Evolutionary conservation across 1,284 basidiomycete species (phyloP), one percentile per base, ranked within the genome.

Genomic region (Apiotrichum domesticum): DNA sequence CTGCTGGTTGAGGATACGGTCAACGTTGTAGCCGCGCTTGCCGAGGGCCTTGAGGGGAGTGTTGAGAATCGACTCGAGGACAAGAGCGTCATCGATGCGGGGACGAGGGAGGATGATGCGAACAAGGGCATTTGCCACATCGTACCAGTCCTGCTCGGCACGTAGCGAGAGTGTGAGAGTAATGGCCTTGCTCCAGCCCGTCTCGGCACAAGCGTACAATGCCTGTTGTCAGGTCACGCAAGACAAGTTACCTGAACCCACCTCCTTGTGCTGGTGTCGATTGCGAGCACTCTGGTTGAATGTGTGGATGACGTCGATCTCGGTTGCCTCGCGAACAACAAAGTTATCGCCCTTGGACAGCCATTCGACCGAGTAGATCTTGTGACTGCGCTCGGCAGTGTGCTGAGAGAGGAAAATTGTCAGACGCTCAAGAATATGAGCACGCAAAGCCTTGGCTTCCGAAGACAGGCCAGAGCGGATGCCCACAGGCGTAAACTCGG

Each of bases 1-100:
- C 66, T 94, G 88, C 65, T 91, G 87, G 59, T 86, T 86, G 52
- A 97, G 78, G 57, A 98, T 95, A 51, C 94, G 83, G 71, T 97
- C 93, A 52, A 97, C 93, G 45, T 75, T 73, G 68, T 67, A 73
- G 3, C 73, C 73, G 60, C 94, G 81, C 55, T 93, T 81, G 71
- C 87, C 88, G 54, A 98, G 78, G 2, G 89, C 85, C 61, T 84
- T 82, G 46, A 98, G 78, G 57, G 94, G 88, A 0, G 93, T 96
- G 0, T 90, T 90, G 10, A 98, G 81, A 47, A 98, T 90, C 0
- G 68, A 73, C 55, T 54, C 52, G 67, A 96, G 88, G 11, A 98
- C 74, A 7, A 98, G 77, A 0, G 87, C 83, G 68, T 96, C 92
- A 64, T 90, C 89, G 7, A 84, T 83, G 68, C 87, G 87, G 3